These are phyloP conservation scores for Ophiostoma populinum DNA, from an alignment of 2,329 filamentous ascomycete species.

Conservation along the genomic window DNA sequence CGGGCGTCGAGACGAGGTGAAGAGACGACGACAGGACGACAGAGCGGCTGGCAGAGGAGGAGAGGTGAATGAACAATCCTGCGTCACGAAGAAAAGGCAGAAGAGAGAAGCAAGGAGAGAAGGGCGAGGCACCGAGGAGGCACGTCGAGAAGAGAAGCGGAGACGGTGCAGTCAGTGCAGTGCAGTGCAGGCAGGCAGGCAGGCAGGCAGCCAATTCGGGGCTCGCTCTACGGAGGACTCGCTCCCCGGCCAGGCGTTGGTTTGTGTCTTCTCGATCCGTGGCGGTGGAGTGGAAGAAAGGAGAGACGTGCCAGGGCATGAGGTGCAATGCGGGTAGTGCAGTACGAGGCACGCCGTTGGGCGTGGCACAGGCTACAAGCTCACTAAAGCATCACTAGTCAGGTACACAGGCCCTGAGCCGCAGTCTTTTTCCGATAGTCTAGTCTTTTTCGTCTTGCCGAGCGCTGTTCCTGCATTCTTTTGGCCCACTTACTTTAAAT, in stretches of 20 bases:
- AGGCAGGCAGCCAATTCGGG: too few species aligned
- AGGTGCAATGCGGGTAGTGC: too few species aligned
- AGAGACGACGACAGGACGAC: not conserved
- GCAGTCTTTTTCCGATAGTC: too few species aligned
- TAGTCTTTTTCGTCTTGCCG: too few species aligned
- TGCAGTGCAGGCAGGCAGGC: too few species aligned
- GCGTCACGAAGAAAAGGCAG: slow-evolving; percentile 5
- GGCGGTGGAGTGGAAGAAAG: slow-evolving; percentile 1
- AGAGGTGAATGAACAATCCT: slow-evolving; percentile 4
- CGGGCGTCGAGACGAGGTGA: slow-evolving; percentile 2
- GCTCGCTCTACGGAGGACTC: too few species aligned
- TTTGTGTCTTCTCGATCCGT: too few species aligned
- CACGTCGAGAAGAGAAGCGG: slow-evolving; percentile 1
- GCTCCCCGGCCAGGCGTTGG: too few species aligned
- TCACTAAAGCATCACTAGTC: slow-evolving; percentile 1
- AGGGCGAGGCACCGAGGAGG: not conserved
- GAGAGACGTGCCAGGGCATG: not conserved
- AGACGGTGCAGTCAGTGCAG: too few species aligned
- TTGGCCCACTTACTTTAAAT: not conserved
- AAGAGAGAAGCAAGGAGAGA: not conserved
- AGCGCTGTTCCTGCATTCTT: not conserved
- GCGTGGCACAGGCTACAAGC: not conserved
- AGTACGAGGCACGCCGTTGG: too few species aligned
- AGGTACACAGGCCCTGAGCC: too few species aligned
- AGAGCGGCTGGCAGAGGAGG: slow-evolving; percentile 3